Evolutionary conservation across 148 eudicot species (phyloP).

Genomic region (Rhododendron mucronatum): DNA sequence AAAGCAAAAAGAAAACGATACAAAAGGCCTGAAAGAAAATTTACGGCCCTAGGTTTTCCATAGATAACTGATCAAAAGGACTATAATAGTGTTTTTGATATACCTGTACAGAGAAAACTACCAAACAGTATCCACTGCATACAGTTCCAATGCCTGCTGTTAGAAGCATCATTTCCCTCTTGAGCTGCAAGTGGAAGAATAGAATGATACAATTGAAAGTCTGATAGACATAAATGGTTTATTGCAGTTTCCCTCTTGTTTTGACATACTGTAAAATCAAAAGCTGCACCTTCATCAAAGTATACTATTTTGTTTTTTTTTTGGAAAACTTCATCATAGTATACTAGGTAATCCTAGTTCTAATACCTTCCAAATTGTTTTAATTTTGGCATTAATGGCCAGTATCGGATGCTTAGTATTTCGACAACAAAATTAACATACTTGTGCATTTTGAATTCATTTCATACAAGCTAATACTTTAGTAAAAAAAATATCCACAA

Average conservation of each 20-base stretch:
- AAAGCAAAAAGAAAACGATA: neutral
- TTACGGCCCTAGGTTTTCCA: neutral
- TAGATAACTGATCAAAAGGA: neutral
- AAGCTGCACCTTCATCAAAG: neutral
- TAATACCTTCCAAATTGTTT: neutral
- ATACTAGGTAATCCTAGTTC: neutral
- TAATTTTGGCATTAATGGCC: neutral
- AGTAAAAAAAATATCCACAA: neutral
- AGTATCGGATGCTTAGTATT: neutral
- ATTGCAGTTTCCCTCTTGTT: neutral
- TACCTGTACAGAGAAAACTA: slow-evolving; percentile 75
- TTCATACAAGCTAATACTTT: neutral
- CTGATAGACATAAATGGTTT: neutral
- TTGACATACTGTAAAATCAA: neutral
- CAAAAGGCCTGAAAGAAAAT: neutral
- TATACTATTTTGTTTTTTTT: neutral
- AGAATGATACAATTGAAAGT: neutral
- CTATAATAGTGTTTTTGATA: neutral
- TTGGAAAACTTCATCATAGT: neutral
- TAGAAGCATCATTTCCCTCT: slow-evolving; percentile 78
- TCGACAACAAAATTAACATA: neutral
- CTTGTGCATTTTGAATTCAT: neutral
- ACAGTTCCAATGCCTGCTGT: slow-evolving; percentile 78
- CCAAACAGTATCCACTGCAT: slow-evolving; percentile 80
- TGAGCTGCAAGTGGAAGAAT: slow-evolving; percentile 55